phyloP scores from a whole-genome alignment of 2,329 filamentous ascomycete species.

The Nemania sp. region DNA sequence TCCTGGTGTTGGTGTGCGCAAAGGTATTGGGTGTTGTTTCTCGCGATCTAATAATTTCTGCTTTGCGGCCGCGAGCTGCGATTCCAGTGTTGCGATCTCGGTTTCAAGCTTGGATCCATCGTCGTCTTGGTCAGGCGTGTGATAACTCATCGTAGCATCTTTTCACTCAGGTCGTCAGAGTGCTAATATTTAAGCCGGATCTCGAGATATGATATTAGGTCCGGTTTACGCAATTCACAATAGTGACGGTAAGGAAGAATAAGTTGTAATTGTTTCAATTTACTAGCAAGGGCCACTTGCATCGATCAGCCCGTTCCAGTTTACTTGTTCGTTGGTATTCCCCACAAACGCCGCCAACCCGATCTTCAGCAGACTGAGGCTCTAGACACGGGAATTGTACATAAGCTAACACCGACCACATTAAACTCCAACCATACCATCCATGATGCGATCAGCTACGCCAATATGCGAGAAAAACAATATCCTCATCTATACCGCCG shows the following conservation, averaged over 20 bases:
- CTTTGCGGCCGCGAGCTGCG: slow-evolving; percentile 50
- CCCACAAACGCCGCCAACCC: slow-evolving; percentile 25
- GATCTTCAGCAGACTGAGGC: slow-evolving; percentile 19
- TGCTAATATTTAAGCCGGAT: too few relatives aligned
- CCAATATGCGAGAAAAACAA: slow-evolving; percentile 23
- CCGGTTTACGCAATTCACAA: too few relatives aligned
- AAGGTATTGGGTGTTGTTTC: not conserved
- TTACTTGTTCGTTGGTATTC: slow-evolving; percentile 15
- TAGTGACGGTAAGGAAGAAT: too few relatives aligned
- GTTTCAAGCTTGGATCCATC: slow-evolving; percentile 42
- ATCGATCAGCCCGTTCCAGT: too few relatives aligned
- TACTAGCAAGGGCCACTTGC: too few relatives aligned
- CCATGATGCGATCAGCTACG: not conserved
- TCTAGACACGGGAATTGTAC: too few relatives aligned
- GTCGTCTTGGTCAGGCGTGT: slow-evolving; percentile 9
- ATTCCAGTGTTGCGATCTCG: slow-evolving; percentile 64
- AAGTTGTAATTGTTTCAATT: too few relatives aligned
- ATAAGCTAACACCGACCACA: slow-evolving; percentile 7
- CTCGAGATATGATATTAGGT: too few relatives aligned
- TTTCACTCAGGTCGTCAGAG: too few relatives aligned
- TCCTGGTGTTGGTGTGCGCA: not conserved
- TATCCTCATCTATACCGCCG: not conserved
- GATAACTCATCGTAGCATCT: slow-evolving; percentile 28
- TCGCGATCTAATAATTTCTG: slow-evolving; percentile 20
- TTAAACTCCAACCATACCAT: slow-evolving; percentile 10